Evolutionary conservation across 768 basidiomycete genomes (phyloP).

Genomic region (Candolleomyces eurysporus): DNA sequence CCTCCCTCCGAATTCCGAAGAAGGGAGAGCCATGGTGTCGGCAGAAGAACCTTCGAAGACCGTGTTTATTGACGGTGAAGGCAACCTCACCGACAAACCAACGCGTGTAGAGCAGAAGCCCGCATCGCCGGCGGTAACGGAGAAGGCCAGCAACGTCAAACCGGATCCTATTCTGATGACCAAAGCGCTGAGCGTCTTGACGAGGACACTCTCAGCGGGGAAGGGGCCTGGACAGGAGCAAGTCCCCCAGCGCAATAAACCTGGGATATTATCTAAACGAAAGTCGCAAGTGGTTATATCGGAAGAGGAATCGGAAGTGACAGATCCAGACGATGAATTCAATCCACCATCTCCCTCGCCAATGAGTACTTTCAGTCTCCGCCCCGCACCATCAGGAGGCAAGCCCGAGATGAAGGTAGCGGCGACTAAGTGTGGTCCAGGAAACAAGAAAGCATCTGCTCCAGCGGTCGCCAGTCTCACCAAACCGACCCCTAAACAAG

Average conservation of each 20-base stretch:
- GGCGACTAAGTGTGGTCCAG: background rate
- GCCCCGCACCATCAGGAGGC: background rate
- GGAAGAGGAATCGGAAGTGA: background rate
- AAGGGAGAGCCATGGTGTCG: background rate
- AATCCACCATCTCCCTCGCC: background rate
- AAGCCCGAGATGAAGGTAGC: background rate
- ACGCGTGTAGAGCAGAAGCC: background rate
- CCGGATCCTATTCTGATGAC: background rate
- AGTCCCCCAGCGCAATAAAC: background rate
- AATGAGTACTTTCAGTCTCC: background rate
- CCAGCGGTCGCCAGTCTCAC: background rate
- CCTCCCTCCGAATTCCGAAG: conserved; percentile 8
- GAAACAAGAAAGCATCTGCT: background rate
- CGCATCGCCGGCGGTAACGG: background rate
- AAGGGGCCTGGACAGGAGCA: background rate
- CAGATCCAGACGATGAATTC: background rate
- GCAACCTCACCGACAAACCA: conserved; percentile 1
- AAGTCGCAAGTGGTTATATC: background rate
- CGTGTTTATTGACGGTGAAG: conserved; percentile 7
- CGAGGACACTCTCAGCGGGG: background rate
- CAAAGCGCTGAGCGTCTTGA: background rate
- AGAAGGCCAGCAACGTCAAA: background rate
- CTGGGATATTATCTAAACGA: background rate
- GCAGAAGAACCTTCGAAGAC: background rate
- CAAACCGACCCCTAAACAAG: background rate